Base-by-base conservation (phyloP, 768 basidiomycete species). In the Brasilioporus rufonigricans region DNA sequence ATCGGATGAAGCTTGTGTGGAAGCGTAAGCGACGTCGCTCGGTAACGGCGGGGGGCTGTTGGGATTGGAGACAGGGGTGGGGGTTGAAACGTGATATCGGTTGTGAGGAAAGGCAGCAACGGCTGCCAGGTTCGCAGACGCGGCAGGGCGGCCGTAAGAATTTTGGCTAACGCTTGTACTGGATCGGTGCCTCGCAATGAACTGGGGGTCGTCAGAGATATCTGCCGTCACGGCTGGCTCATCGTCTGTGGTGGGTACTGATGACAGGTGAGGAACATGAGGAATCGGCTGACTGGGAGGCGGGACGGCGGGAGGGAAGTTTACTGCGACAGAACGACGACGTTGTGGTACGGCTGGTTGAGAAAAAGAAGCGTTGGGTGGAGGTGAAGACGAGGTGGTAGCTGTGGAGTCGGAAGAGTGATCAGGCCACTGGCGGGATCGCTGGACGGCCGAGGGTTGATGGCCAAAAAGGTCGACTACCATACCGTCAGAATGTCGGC, bases 211-310 rank as follows among this genome's bases (percentile, higher is more conserved):
- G 50, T 70, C 71, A 35, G 65, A 57, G 31, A 65, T 63, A 33
- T 65, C 60, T 55, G 53, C 52, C 26, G 54, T 53, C 38, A 56
- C 66, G 55, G 45, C 55, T 56, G 46, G n/a, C 26, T 63, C 67
- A 21, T 59, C 63, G 53, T 62, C 60, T 32, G 51, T 57, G 38
- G 55, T n/a, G 51, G 50, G 45, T 38, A 43, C 47, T 21, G 62
- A 54, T 26, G 68, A 62, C 29, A 70, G 60, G 18, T 67, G 60
- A 38, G 89, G 89, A 33, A 89, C 63, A 61, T 76, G 83, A 47
- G 89, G 89, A 55, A 91, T 90, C 46, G 89, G 89, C 61, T 83
- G 80, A 63, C 76, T 82, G 21, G 89, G 89, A 40, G 89, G 89
- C 19, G 89, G 89, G 3, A 74, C 83, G 36, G 85, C 80, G 7